Evolutionary conservation across 2,329 filamentous ascomycete species (phyloP).

Genomic region (Chaetomium globosum): DNA sequence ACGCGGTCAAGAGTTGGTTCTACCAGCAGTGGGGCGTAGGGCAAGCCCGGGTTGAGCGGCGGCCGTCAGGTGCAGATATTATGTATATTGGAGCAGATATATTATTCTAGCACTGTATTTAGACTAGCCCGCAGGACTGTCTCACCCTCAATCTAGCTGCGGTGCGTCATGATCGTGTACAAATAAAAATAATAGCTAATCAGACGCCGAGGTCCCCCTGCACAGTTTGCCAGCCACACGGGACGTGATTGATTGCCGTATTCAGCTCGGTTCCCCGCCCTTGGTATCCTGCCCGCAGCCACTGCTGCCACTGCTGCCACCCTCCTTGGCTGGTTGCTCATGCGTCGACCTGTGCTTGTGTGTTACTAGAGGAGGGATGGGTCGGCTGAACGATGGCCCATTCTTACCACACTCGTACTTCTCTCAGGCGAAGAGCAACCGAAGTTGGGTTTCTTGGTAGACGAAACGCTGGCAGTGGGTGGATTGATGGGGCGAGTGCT

Average conservation of each 20-base stretch:
- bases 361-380: background rate
- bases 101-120: background rate
- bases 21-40: background rate
- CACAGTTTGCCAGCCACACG: background rate
- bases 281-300: background rate
- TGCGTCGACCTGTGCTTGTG: background rate
- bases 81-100: constrained; percentile 12
- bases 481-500: too few relatives aligned
- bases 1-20: background rate
- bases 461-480: too few relatives aligned
- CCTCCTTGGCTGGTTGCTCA: constrained; percentile 3
- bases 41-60: background rate
- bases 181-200: constrained; percentile 29
- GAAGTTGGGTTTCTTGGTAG: background rate
- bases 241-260: background rate
- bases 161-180: constrained; percentile 13
- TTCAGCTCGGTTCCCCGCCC: constrained; percentile 20
- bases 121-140: background rate
- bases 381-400: constrained; percentile 24
- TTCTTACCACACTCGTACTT: constrained; percentile 14
- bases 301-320: background rate
- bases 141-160: background rate
- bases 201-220: constrained; percentile 1
- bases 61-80: background rate
- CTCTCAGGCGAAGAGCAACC: background rate